Evolutionary conservation across 2,329 filamentous ascomycete species (phyloP).

Genomic region (Epichloe amarillans): DNA sequence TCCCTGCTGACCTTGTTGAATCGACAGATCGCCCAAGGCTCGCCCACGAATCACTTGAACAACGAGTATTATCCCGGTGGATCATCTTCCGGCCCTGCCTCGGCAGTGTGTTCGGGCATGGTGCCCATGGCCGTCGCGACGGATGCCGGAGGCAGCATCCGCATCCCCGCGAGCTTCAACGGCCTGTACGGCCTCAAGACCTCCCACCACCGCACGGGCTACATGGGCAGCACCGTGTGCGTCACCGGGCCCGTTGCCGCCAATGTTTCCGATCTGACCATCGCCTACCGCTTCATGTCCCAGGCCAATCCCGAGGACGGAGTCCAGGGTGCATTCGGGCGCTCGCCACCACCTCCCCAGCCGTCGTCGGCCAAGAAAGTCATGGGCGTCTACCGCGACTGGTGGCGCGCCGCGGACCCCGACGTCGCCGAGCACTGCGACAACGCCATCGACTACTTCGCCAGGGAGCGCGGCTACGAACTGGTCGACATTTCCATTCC

Average conservation of each 20-base stretch:
- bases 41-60: constrained; percentile 68
- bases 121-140: constrained; percentile 64
- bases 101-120: constrained; percentile 54
- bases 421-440: constrained; percentile 50
- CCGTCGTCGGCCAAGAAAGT: constrained; percentile 33
- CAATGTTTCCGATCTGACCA: constrained; percentile 62
- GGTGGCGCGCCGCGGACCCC: constrained; percentile 39
- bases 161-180: constrained; percentile 63
- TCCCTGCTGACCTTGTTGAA: constrained; percentile 21
- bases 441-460: constrained; percentile 44
- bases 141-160: constrained; percentile 63
- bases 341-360: constrained; percentile 33
- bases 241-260: constrained; percentile 65
- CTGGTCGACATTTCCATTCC: constrained; percentile 52
- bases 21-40: constrained; percentile 47
- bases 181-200: constrained; percentile 74
- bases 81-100: constrained; percentile 65
- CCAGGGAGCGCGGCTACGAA: constrained; percentile 33
- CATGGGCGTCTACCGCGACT: constrained; percentile 56
- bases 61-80: constrained; percentile 65
- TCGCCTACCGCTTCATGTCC: constrained; percentile 72
- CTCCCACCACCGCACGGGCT: constrained; percentile 55
- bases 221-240: constrained; percentile 38
- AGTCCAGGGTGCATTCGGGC: constrained; percentile 48
- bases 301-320: constrained; percentile 53